Conservation (phyloP, 805 yeast species). For the Hanseniaspora nectarophila region DNA sequence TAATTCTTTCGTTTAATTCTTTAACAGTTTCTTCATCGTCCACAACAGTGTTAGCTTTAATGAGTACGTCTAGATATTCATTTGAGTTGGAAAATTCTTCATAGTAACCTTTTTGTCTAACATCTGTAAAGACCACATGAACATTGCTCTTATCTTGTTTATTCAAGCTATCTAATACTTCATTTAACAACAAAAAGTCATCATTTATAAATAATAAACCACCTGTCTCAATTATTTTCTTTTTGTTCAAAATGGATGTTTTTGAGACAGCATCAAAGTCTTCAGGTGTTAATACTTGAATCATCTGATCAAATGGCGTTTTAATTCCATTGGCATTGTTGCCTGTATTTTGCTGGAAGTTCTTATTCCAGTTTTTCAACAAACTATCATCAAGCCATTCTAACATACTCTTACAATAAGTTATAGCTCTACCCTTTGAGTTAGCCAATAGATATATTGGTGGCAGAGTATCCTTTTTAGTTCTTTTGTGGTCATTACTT, state of each 20-base stretch:
- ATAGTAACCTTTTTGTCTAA: not conserved
- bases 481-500: not conserved
- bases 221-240: conserved; percentile 23
- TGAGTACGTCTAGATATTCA: not conserved
- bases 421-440: conserved; percentile 63
- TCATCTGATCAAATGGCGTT: conserved; percentile 62
- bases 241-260: conserved; percentile 17
- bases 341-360: conserved; percentile 31
- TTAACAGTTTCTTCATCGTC: conserved; percentile 13
- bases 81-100: not conserved
- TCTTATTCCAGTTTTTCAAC: conserved; percentile 72
- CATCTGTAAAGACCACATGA: conserved; percentile 1
- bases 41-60: not conserved
- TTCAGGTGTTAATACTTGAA: conserved; percentile 44
- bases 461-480: conserved; percentile 30
- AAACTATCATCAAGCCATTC: conserved; percentile 93
- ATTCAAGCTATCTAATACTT: conserved; percentile 1
- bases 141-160: not conserved
- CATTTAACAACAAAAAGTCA: conserved; percentile 7
- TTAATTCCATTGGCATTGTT: conserved; percentile 20
- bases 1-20: conserved; percentile 5
- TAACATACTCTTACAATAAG: conserved; percentile 75
- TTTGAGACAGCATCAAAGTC: conserved; percentile 31
- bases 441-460: conserved; percentile 70
- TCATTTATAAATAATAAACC: conserved; percentile 15